Percentiles rank a stretch among this genome's conserved stretches.
These are phyloP conservation scores for Exophiala mesophila DNA, from an alignment of 2,329 filamentous ascomycete genomes.

Conservation along the genomic window DNA sequence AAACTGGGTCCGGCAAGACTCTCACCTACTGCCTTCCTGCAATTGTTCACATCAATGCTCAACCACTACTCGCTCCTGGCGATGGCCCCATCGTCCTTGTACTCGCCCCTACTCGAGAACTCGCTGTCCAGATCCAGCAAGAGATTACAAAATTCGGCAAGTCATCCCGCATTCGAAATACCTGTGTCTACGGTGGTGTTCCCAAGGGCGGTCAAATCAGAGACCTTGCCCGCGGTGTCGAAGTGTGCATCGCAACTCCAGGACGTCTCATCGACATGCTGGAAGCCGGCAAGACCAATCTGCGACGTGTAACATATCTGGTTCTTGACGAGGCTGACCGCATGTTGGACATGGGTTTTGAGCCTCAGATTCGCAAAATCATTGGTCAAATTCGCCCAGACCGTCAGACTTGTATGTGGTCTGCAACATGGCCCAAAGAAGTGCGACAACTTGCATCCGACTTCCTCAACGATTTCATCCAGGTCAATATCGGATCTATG, in stretches of 20 bases:
- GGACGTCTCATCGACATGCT: constrained; percentile 98
- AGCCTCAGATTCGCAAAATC: constrained; percentile 98
- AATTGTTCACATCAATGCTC: constrained; percentile 99
- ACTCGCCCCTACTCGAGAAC: constrained; percentile 91
- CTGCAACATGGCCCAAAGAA: constrained; percentile 98
- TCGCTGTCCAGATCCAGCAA: constrained; percentile 97
- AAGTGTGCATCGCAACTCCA: constrained; percentile 97
- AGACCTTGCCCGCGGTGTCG: constrained; percentile 88
- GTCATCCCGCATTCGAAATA: constrained; percentile 96
- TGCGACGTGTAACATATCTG: constrained; percentile 94
- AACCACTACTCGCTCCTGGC: constrained; percentile 88
- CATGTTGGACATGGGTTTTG: constrained; percentile 99
- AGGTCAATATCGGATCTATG: constrained; percentile 97
- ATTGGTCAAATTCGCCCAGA: constrained; percentile 96
- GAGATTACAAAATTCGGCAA: constrained; percentile 99
- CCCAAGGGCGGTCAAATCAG: constrained; percentile 96
- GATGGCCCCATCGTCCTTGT: constrained; percentile 96
- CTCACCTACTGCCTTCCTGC: constrained; percentile 96
- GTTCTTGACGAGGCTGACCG: constrained; percentile 98
- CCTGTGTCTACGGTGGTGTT: constrained; percentile 97
- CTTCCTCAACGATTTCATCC: constrained; percentile 92
- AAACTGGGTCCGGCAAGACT: constrained; percentile 98
- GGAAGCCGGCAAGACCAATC: constrained; percentile 94
- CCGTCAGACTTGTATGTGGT: constrained; percentile 99
- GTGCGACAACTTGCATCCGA: constrained; percentile 86